Evolutionary conservation across 2,329 filamentous ascomycete species (phyloP), one percentile per base, ranked within the genome.

Genomic region (Colletotrichum costaricense): DNA sequence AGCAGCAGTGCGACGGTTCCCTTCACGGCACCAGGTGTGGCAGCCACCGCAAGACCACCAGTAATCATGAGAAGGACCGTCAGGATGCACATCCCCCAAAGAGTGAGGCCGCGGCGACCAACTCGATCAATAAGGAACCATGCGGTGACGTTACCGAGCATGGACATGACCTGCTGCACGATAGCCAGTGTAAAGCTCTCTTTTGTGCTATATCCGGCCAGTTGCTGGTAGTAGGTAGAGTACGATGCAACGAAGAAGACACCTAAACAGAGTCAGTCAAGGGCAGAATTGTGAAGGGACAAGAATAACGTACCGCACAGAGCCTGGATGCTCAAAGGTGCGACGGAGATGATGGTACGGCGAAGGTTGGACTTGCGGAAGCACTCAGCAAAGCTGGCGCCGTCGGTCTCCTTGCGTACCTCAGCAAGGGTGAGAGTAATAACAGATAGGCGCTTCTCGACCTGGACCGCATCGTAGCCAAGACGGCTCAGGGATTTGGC

Each of bases 151-250:
- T 80, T 82, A 11, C 81, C 81, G 7, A 78, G 49, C 38, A 82
- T 78, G 4, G 74, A 76, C 19, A 77, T 30, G 9, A 74, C 72
- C 52, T 74, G 74, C 30, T 76, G 72, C 11, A 74, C 78, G 54
- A 85, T 86, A 33, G 82, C 80, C 12, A 85, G 76, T 55, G 76
- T 80, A 75, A 84, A 85, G 60, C 78, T 81, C 70, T 78, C 79
- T 2, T 74, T 63, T 0, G 80, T 80, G 56, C 77, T 79, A 74
- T 82, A 85, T 5, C 84, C 84, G 9, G 84, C 83, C 4, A 86
- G 76, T 66, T 86, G 81, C 54, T 81, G 77, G 74, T 85, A 86
- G 76, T 68, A 28, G 2, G 84, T 85, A n/a, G 78, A 77, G 72
- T 86, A 86, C 7, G 77, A 75, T 2, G 81, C 35, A n/a, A 62